Conservation (phyloP, 257 asterid genomes). For the Solanum gracilifrons region DNA sequence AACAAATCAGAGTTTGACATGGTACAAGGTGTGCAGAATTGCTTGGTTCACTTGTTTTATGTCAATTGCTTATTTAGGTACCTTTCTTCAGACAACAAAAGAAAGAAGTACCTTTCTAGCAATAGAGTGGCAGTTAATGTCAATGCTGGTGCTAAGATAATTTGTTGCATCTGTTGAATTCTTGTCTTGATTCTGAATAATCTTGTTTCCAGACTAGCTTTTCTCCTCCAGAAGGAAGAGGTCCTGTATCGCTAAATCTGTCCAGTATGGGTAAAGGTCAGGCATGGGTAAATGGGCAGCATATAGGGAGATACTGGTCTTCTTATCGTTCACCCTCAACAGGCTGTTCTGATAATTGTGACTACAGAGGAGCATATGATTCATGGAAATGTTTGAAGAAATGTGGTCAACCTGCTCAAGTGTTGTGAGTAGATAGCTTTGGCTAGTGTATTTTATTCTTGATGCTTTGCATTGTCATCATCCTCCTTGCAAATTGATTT, state of each 20-base stretch:
- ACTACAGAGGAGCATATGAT: constrained; percentile 64
- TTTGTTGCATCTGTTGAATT: not conserved
- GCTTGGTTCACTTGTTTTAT: not conserved
- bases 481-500: not conserved
- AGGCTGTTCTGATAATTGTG: constrained; percentile 60
- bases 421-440: constrained; percentile 26
- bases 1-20: constrained; percentile 41
- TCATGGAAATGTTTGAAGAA: constrained; percentile 54
- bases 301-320: constrained; percentile 72
- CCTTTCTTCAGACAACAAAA: not conserved
- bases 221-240: constrained; percentile 49
- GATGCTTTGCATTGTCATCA: not conserved
- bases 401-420: constrained; percentile 83
- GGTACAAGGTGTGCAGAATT: constrained; percentile 62
- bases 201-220: constrained; percentile 33
- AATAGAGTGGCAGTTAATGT: not conserved
- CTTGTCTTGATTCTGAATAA: not conserved
- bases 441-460: not conserved
- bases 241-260: constrained; percentile 49
- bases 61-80: not conserved
- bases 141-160: not conserved
- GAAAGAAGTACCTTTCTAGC: not conserved
- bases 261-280: constrained; percentile 74
- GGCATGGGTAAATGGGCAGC: constrained; percentile 65
- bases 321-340: constrained; percentile 56